A percentile compares a stretch with the other conserved stretches of the same genome.
Evolutionary conservation across 805 yeast species (phyloP).

Genomic region (Barnettozyma pratensis): DNA sequence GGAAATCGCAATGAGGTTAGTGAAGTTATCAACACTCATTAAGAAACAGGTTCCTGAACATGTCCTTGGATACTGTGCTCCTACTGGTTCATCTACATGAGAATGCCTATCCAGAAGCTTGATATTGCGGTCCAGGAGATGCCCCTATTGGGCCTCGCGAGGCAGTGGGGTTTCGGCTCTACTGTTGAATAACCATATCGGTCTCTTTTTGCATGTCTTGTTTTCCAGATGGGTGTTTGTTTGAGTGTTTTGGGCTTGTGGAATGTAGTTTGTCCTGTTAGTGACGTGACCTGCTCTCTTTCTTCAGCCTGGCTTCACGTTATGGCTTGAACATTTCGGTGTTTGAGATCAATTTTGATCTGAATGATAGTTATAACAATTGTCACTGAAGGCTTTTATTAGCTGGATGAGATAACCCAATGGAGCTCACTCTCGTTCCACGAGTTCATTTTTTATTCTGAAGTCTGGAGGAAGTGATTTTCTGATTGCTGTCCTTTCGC

Average conservation of each 20-base stretch:
- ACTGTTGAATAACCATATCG: neutral
- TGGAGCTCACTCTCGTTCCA: slow-evolving; percentile 81
- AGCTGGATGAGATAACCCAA: slow-evolving; percentile 46
- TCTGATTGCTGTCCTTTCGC: slow-evolving; percentile 29
- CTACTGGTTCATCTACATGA: neutral
- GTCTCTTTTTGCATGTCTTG: neutral
- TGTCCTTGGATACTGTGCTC: neutral
- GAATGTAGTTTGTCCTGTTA: neutral
- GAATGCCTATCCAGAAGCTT: neutral
- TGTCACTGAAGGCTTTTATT: slow-evolving; percentile 24
- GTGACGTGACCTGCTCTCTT: neutral
- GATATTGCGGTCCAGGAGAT: neutral
- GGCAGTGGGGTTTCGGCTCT: slow-evolving; percentile 5
- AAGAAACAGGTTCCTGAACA: slow-evolving; percentile 8
- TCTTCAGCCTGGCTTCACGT: slow-evolving; percentile 2
- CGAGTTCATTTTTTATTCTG: slow-evolving; percentile 35
- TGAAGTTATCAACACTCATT: slow-evolving; percentile 34
- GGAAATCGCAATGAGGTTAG: slow-evolving; percentile 54
- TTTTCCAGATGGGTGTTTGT: neutral
- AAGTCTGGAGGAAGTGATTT: slow-evolving; percentile 12
- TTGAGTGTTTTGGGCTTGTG: neutral
- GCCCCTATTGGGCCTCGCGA: slow-evolving; percentile 23
- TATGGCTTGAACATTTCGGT: slow-evolving; percentile 43
- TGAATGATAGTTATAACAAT: slow-evolving; percentile 76
- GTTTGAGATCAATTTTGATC: slow-evolving; percentile 43